Evolutionary conservation across 1,139 yeast genomes (phyloP).

Genomic region (Arxiozyma bovina): DNA sequence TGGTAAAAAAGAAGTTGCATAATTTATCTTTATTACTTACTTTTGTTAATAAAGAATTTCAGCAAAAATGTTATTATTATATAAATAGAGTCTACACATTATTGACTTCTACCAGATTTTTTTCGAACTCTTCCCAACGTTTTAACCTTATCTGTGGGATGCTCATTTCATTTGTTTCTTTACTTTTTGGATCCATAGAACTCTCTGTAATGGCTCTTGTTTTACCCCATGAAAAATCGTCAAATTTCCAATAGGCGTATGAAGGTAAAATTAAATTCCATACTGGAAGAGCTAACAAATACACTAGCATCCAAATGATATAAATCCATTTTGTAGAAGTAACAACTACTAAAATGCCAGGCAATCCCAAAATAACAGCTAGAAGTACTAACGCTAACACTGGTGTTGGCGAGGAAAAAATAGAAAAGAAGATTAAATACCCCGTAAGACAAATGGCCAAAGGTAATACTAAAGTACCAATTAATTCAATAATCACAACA

Average conservation of each 20-base stretch:
- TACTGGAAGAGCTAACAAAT: constrained; percentile 74
- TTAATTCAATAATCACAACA: constrained; percentile 74
- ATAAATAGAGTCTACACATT: background rate
- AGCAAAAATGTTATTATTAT: background rate
- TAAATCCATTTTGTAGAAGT: constrained; percentile 77
- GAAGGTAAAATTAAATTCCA: constrained; percentile 91
- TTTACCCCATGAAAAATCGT: constrained; percentile 98
- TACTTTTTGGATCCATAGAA: constrained; percentile 39
- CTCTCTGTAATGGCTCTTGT: constrained; percentile 81
- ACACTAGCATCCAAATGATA: constrained; percentile 72
- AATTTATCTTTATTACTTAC: no score
- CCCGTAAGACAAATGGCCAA: constrained; percentile 73
- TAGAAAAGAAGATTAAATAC: constrained; percentile 70
- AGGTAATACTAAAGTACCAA: constrained; percentile 88
- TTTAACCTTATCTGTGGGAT: constrained; percentile 70
- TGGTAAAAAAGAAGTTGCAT: no score
- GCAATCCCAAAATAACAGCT: constrained; percentile 79
- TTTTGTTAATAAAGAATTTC: background rate
- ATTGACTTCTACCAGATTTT: constrained; percentile 35
- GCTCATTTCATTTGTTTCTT: constrained; percentile 63
- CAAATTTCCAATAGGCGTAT: constrained; percentile 94
- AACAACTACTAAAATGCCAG: constrained; percentile 78
- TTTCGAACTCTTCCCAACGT: constrained; percentile 90
- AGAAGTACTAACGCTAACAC: constrained; percentile 67
- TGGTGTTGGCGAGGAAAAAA: constrained; percentile 73